Base-by-base conservation (phyloP, 257 asterid species). In the Marsdenia floribunda region DNA sequence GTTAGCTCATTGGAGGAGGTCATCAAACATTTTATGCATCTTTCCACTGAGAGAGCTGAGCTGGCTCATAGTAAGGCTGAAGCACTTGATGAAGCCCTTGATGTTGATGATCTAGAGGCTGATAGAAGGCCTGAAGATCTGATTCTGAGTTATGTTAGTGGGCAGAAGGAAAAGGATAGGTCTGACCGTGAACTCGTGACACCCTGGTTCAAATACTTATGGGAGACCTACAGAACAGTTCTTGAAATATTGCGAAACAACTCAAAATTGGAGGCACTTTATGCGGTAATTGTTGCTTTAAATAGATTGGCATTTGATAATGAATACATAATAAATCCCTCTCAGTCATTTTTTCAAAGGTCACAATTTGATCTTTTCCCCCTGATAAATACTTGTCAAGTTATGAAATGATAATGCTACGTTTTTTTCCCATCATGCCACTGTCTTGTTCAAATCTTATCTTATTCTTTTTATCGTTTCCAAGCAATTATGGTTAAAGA, bases 51-150 rank as follows among this genome's bases (percentile, higher is more conserved):
- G 78, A 82, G 76, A 71, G 85, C 83, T 73, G 85, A 81, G 55
- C 49, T 64, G 38, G 87, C 83, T 54, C 83, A 83, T 59, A 65
- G 59, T 63, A 80, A 83, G 80, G 80, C 85, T 40, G 76, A 78
- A 57, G 87, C 85, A 66, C 79, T 80, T 57, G 87, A 83, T 53
- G 87, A 81, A 73, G 83, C 87, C 68, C 83, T 83, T 73, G 85
- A 83, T 78, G 81, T 83, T 44, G 85, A 81, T 70, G 87, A 81
- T 69, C 72, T 83, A 38, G 87, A 83, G 76, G 87, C 85, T 21
- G 85, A 83, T 73, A 83, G 73, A 58, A 80, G 83, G 68, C 87
- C 87, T 21, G 87, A 83, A 76, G 87, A 83, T 81, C 80, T 83
- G 55, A 83, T 83, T 85, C 29, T 83, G 75, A 81, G 87, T 76